A percentile compares a stretch with the other conserved stretches of the same genome.
phyloP scores from a whole-genome alignment of 306 rosid genomes.

The Quercus alba region DNA sequence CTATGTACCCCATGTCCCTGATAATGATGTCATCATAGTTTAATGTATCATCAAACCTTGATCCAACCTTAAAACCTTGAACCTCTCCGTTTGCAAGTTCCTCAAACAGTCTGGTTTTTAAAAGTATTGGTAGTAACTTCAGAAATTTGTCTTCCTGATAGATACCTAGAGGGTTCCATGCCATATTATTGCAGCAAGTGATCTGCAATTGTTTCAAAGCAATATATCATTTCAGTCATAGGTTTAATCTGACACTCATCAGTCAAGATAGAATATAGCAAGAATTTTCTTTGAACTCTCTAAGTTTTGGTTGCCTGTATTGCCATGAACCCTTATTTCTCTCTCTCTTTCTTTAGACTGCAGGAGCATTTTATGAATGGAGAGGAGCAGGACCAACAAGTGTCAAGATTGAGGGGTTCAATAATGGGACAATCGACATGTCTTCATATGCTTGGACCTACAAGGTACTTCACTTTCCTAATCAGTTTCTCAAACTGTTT shows the following conservation, averaged over 20 bases:
- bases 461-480: constrained; percentile 47
- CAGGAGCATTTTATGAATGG: constrained; percentile 87
- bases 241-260: background rate
- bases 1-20: background rate
- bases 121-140: background rate
- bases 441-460: constrained; percentile 77
- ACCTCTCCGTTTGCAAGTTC: too few species aligned
- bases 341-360: constrained; percentile 45
- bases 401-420: constrained; percentile 64
- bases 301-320: constrained; percentile 7
- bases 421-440: constrained; percentile 64
- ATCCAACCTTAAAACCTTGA: too few species aligned
- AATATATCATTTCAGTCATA: background rate
- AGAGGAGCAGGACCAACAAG: constrained; percentile 78
- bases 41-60: background rate
- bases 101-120: too few species aligned
- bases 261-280: background rate
- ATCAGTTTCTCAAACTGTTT: background rate
- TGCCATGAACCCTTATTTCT: constrained; percentile 8
- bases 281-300: background rate
- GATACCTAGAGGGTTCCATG: background rate
- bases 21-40: background rate
- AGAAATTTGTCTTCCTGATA: background rate
- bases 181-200: background rate
- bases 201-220: background rate